A percentile compares a stretch with the other conserved stretches of the same genome.
phyloP scores from a whole-genome alignment of 768 basidiomycete genomes.

The Suillus paluster region DNA sequence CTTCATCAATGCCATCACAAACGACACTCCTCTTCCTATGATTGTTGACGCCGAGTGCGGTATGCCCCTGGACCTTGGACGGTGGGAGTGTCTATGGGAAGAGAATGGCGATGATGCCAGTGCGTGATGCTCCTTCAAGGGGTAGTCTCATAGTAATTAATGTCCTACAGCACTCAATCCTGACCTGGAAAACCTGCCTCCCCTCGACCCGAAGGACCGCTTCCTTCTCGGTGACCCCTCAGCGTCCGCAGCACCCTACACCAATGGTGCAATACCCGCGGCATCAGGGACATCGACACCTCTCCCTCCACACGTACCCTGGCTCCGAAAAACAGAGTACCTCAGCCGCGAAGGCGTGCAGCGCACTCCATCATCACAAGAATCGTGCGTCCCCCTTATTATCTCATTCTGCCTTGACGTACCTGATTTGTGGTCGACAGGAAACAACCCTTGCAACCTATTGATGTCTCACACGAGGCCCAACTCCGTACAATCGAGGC shows the following conservation, averaged over 20 bases:
- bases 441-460: slow-evolving; percentile 52
- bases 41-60: slow-evolving; percentile 96
- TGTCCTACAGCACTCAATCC: slow-evolving; percentile 61
- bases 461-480: slow-evolving; percentile 76
- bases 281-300: slow-evolving; percentile 49
- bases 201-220: slow-evolving; percentile 75
- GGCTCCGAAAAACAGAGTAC: slow-evolving; percentile 94
- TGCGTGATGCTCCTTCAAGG: slow-evolving; percentile 35
- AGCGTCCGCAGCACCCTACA: slow-evolving; percentile 45
- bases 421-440: slow-evolving; percentile 31
- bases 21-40: slow-evolving; percentile 88
- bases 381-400: slow-evolving; percentile 51
- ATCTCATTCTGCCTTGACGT: not conserved
- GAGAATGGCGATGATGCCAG: slow-evolving; percentile 74
- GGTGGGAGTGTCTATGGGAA: slow-evolving; percentile 84
- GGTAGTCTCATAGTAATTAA: not conserved
- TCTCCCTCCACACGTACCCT: slow-evolving; percentile 70
- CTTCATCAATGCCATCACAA: slow-evolving; percentile 80
- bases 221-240: slow-evolving; percentile 75
- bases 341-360: slow-evolving; percentile 65
- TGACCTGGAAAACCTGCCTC: slow-evolving; percentile 57
- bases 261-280: slow-evolving; percentile 41
- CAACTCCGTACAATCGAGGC: slow-evolving; percentile 81
- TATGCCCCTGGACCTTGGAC: slow-evolving; percentile 91
- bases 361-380: slow-evolving; percentile 47